Percentiles rank a stretch among this genome's conserved stretches.
phyloP scores from a whole-genome alignment of 495 filamentous ascomycete species.

The Aspergillus coremiiformis region DNA sequence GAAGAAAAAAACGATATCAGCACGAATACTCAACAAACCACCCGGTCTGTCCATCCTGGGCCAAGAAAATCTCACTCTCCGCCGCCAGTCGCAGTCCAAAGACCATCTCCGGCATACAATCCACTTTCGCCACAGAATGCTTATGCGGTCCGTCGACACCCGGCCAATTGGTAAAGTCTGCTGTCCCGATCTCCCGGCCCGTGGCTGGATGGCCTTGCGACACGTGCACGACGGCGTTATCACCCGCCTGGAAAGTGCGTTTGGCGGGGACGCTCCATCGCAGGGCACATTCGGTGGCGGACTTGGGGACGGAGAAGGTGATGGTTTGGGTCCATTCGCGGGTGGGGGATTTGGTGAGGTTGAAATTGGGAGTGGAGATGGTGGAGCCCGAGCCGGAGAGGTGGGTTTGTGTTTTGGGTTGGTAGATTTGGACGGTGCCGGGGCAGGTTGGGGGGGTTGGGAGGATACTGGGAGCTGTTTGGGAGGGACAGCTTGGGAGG shows the following conservation, averaged over 20 bases:
- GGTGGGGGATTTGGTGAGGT: background rate
- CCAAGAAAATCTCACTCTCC: background rate
- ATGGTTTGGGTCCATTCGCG: background rate
- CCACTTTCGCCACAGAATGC: background rate
- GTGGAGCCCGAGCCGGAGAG: background rate
- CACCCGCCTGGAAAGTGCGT: slow-evolving; percentile 1
- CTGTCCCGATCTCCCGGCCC: background rate
- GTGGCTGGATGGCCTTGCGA: background rate
- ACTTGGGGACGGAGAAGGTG: background rate
- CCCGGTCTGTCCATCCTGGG: background rate
- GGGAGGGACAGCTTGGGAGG: background rate
- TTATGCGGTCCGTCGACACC: background rate
- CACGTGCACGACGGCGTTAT: slow-evolving; percentile 1
- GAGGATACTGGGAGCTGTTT: no score
- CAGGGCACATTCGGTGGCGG: background rate
- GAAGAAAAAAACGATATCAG: background rate
- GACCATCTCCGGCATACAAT: background rate
- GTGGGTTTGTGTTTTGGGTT: background rate
- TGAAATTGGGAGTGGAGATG: slow-evolving; percentile 2
- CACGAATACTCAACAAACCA: slow-evolving; percentile 2
- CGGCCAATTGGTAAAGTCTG: slow-evolving; percentile 2
- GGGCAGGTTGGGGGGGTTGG: background rate
- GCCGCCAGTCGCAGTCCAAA: background rate
- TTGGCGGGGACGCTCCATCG: background rate
- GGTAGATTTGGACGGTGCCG: background rate